Percentiles rank a stretch among this genome's conserved stretches.
Conservation (phyloP, 2,329 filamentous ascomycete species). For the Phoma sp. region DNA sequence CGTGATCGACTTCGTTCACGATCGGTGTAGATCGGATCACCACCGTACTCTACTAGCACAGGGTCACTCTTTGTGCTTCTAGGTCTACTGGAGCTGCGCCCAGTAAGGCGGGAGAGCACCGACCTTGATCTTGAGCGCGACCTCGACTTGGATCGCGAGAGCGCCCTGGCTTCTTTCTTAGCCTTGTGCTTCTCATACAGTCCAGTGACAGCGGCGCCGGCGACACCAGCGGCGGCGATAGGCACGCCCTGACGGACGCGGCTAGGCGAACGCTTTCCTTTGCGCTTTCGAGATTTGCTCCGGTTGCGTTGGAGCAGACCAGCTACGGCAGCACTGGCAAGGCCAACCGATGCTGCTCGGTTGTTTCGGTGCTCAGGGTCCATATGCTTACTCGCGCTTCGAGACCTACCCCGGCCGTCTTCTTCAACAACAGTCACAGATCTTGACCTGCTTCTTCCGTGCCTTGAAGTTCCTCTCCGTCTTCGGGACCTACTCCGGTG, state of each 20-base stretch:
- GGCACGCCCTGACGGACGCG: conserved; percentile 63
- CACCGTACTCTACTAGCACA: conserved; percentile 68
- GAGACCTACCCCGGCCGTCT: conserved; percentile 38
- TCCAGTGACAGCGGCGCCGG: conserved; percentile 66
- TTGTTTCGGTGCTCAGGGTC: conserved; percentile 62
- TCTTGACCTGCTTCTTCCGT: conserved; percentile 30
- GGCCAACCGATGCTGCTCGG: conserved; percentile 66
- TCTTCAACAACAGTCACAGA: conserved; percentile 47
- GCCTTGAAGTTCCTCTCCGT: conserved; percentile 39
- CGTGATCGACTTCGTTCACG: conserved; percentile 36
- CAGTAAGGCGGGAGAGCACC: conserved; percentile 50
- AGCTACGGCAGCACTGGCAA: conserved; percentile 67
- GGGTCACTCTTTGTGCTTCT: conserved; percentile 55
- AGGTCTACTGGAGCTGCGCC: conserved; percentile 45
- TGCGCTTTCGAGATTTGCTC: conserved; percentile 62
- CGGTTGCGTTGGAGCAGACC: conserved; percentile 65
- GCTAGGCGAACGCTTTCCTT: conserved; percentile 61
- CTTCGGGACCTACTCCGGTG: conserved; percentile 56
- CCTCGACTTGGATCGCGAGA: conserved; percentile 48
- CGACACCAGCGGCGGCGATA: conserved; percentile 66
- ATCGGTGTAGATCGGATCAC: conserved; percentile 66
- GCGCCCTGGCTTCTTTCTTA: conserved; percentile 62
- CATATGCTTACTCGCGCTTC: conserved; percentile 53
- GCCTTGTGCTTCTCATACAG: conserved; percentile 69
- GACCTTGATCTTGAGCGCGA: conserved; percentile 55